Conservation (phyloP, 257 asterid genomes). For the Petrea volubilis region DNA sequence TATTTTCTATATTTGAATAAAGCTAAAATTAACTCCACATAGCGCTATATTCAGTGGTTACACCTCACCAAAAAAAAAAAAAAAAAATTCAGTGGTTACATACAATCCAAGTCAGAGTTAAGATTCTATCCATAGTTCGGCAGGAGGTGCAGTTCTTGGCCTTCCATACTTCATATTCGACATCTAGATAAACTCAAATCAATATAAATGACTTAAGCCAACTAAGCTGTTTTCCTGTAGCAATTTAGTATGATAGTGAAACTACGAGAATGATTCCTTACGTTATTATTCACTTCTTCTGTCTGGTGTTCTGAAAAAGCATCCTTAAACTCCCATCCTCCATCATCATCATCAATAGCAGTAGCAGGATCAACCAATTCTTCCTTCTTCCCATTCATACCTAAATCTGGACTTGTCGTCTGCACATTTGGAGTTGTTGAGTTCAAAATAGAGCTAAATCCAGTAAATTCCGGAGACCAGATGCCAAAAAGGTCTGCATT, state of each 20-base stretch:
- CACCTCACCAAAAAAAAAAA: too few species aligned
- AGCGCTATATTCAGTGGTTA: not conserved
- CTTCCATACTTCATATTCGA: conserved; percentile 5
- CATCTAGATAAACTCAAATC: conserved; percentile 15
- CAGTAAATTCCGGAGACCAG: conserved; percentile 37
- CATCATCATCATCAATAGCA: conserved; percentile 40
- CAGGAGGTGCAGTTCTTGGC: conserved; percentile 17
- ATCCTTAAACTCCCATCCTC: conserved; percentile 77
- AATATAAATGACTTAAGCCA: not conserved
- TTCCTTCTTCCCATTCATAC: conserved; percentile 27
- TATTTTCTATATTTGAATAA: conserved; percentile 1
- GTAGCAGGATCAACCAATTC: conserved; percentile 13
- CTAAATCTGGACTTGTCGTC: conserved; percentile 27
- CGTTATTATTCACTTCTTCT: conserved; percentile 40
- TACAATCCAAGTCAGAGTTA: not conserved
- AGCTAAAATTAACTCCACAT: conserved; percentile 2
- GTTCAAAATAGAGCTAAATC: conserved; percentile 21
- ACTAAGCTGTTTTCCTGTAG: not conserved
- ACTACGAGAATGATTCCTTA: conserved; percentile 27
- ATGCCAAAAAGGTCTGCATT: conserved; percentile 29
- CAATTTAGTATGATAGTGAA: too few species aligned
- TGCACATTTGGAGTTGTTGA: conserved; percentile 22
- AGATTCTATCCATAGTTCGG: conserved; percentile 6
- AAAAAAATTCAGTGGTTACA: not conserved
- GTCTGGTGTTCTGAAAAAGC: conserved; percentile 42